phyloP scores from a whole-genome alignment of 1,139 yeast species.

The Suhomyces panamericanus region DNA sequence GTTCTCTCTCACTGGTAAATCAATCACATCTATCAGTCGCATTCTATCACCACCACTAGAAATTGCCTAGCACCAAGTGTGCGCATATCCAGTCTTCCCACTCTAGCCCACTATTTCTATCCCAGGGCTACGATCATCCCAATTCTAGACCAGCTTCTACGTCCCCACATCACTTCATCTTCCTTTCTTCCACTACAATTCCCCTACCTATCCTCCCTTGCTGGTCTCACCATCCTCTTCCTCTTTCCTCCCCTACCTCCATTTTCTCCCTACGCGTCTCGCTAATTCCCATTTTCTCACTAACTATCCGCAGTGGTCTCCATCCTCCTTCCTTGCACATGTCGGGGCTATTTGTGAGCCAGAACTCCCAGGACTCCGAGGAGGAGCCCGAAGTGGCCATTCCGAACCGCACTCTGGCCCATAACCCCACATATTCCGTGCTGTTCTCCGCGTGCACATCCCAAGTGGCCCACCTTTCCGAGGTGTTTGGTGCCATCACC shows the following conservation, averaged over 20 bases:
- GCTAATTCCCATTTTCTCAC: not conserved
- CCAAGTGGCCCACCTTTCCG: slow-evolving; percentile 42
- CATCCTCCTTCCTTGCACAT: slow-evolving; percentile 4
- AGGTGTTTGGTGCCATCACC: slow-evolving; percentile 36
- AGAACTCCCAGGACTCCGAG: slow-evolving; percentile 6
- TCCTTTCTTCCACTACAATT: no score
- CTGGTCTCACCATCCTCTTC: no score
- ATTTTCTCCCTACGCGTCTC: not conserved
- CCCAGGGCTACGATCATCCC: no score
- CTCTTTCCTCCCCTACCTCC: not conserved
- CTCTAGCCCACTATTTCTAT: no score
- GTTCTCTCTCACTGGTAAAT: no score
- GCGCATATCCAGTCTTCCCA: no score
- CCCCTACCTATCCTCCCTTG: no score
- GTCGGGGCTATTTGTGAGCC: slow-evolving; percentile 12
- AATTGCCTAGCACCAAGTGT: no score
- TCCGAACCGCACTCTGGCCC: not conserved
- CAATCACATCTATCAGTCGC: no score
- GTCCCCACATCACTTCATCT: no score
- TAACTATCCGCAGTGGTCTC: slow-evolving; percentile 3
- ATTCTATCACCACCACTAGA: no score
- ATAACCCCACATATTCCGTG: slow-evolving; percentile 1
- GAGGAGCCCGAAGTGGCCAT: slow-evolving; percentile 3
- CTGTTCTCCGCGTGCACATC: slow-evolving; percentile 40
- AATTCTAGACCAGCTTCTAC: no score